Evolutionary conservation across 345 rosid species (phyloP), one percentile per base, ranked within the genome.

Genomic region (Pistacia integerrima): DNA sequence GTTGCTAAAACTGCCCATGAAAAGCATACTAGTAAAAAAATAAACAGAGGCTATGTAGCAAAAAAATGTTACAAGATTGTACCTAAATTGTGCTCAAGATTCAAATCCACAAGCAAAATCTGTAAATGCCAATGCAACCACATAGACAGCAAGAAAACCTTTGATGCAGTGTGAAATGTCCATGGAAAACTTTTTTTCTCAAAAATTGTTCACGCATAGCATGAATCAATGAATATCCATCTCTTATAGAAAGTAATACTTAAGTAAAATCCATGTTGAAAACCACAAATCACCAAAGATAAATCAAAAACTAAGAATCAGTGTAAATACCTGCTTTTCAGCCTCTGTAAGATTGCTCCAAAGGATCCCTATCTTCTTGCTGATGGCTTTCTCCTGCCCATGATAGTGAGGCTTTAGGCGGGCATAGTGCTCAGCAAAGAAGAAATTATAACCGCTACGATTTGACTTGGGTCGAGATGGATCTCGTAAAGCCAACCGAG

Each of bases 401-500:
- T 84, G 51, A 79, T 87, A 80, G 52, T 83, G 84, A 72, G 91
- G 88, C 84, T 86, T 92, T 68, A 90, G 86, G 80, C 68, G 82
- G 1, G 91, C 84, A 78, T 92, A 84, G 70, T 87, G 88, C 82
- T 92, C 92, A 0, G 85, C 80, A 72, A 90, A 89, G 82, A 92
- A 94, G 85, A 90, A 85, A 83, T 92, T 91, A 81, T 94, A 91
- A 28, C 94, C 93, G 57, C 94, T 94, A 78, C 91, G 79, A 76
- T 94, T 87, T 46, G 93, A 88, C 84, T 90, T 90, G 51, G 98
- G 91, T 69, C 67, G 85, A 75, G 87, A 81, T 25, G 90, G 87
- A 71, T 94, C 96, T 3, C 82, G 85, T 62, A 64, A 46, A 65
- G 82, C 79, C 79, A 85, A 71, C 38, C 81, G 85, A 22, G 89